These are phyloP conservation scores for Nigrospora sphaerica DNA, from an alignment of 2,329 filamentous ascomycete genomes.

Conservation along the genomic window DNA sequence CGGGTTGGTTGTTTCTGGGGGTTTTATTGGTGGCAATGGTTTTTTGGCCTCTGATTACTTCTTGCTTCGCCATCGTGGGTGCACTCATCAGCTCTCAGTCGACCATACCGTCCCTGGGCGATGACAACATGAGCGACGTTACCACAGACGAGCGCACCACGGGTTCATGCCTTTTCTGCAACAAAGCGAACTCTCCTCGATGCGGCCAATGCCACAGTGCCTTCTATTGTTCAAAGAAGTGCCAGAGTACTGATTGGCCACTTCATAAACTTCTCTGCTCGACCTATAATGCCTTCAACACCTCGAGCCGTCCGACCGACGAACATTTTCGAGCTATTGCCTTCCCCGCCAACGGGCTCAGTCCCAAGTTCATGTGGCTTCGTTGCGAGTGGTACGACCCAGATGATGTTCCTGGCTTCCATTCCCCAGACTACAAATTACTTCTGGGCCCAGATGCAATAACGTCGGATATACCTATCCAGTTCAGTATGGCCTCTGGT, in stretches of 20 bases:
- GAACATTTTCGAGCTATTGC: slow-evolving; percentile 4
- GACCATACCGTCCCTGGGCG: no score
- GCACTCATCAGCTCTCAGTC: no score
- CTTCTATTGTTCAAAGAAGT: slow-evolving; percentile 7
- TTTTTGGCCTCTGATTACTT: no score
- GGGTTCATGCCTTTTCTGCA: slow-evolving; percentile 6
- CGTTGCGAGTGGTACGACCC: slow-evolving; percentile 3
- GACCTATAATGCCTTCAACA: slow-evolving; percentile 2
- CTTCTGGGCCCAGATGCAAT: no score
- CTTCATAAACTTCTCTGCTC: slow-evolving; percentile 7
- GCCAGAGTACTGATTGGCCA: slow-evolving; percentile 7
- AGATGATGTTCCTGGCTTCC: not conserved
- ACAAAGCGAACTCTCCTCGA: slow-evolving; percentile 1
- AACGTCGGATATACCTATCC: no score
- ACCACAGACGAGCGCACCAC: no score
- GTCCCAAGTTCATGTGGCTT: slow-evolving; percentile 5
- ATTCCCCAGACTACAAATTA: no score
- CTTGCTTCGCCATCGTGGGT: no score
- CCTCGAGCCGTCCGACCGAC: slow-evolving; percentile 3
- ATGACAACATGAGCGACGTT: no score
- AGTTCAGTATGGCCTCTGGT: not conserved
- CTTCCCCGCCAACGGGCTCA: slow-evolving; percentile 3
- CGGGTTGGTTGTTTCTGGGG: no score
- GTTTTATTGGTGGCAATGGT: no score
- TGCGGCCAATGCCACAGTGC: slow-evolving; percentile 5